These are phyloP conservation scores for Penicillium sp. DNA, from an alignment of 2,329 filamentous ascomycete species.

Conservation along the genomic window DNA sequence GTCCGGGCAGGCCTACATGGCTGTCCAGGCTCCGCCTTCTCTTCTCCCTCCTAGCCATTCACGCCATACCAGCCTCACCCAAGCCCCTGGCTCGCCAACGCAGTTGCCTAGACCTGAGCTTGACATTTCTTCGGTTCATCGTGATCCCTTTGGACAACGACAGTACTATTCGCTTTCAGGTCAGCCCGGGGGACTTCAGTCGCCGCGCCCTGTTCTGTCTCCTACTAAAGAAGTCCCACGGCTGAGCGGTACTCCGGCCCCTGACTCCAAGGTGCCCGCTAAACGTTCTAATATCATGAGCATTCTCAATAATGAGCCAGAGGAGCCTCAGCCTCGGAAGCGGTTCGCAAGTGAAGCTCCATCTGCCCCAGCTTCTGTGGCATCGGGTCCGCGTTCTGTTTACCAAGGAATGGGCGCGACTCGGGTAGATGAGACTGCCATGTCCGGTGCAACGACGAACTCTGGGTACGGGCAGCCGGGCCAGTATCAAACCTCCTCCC, in stretches of 20 bases:
- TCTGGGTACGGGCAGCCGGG: constrained; percentile 29
- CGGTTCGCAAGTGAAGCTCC: constrained; percentile 43
- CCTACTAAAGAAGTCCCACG: constrained; percentile 39
- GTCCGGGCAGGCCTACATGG: constrained; percentile 31
- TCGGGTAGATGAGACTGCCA: constrained; percentile 27
- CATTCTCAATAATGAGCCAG: constrained; percentile 50
- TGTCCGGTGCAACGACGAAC: constrained; percentile 24
- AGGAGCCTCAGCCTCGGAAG: constrained; percentile 48
- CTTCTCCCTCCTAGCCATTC: constrained; percentile 34
- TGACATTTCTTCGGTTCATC: constrained; percentile 36
- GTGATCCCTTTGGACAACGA: constrained; percentile 36
- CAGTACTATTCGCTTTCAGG: constrained; percentile 32
- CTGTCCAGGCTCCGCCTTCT: constrained; percentile 26
- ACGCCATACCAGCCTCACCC: constrained; percentile 36
- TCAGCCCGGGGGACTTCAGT: constrained; percentile 29
- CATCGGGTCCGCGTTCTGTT: constrained; percentile 28
- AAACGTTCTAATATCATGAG: constrained; percentile 53
- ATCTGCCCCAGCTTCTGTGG: constrained; percentile 14
- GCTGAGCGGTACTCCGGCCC: constrained; percentile 31
- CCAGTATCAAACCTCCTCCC: constrained; percentile 30
- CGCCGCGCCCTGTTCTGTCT: constrained; percentile 29
- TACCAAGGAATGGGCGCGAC: constrained; percentile 27
- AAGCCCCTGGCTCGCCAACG: constrained; percentile 36
- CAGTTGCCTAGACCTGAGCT: constrained; percentile 32
- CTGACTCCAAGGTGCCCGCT: constrained; percentile 43